phyloP scores from a whole-genome alignment of 164 flowering plant genomes.

The Vitis rupestris region DNA sequence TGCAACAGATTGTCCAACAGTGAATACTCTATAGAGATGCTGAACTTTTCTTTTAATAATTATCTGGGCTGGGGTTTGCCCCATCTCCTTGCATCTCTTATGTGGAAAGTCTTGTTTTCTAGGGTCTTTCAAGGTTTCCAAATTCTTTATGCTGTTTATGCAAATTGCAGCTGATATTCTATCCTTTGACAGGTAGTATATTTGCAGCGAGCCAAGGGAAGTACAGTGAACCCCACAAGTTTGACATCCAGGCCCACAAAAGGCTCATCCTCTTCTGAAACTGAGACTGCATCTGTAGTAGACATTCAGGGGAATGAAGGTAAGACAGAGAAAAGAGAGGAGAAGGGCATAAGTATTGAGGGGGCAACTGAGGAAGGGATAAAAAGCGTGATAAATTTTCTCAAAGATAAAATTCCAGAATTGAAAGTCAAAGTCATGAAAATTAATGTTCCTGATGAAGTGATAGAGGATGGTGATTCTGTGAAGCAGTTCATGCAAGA shows the following conservation, averaged over 20 bases:
- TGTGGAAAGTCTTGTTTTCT: background rate
- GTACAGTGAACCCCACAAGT: constrained; percentile 24
- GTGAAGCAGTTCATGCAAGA: constrained; percentile 62
- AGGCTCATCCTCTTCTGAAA: constrained; percentile 31
- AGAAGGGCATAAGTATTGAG: constrained; percentile 55
- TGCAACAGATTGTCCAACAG: background rate
- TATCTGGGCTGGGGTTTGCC: background rate
- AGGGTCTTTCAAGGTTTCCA: background rate
- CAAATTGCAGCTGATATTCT: constrained; percentile 11
- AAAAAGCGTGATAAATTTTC: constrained; percentile 74
- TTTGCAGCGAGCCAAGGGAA: constrained; percentile 59
- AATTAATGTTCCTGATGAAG: constrained; percentile 51
- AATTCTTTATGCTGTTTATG: background rate
- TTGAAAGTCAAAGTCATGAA: constrained; percentile 82
- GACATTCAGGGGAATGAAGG: constrained; percentile 42
- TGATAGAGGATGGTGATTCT: constrained; percentile 42
- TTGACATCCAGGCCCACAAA: constrained; percentile 44
- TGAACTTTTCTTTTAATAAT: background rate
- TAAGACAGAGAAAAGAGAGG: constrained; percentile 47
- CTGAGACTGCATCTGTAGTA: constrained; percentile 40
- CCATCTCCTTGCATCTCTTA: background rate
- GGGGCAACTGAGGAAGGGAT: constrained; percentile 89
- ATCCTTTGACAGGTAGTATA: constrained; percentile 69
- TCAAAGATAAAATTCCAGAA: constrained; percentile 85
- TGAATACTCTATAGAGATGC: background rate